Conservation (phyloP, 2,329 filamentous ascomycete species). For the Clonostachys solani region DNA sequence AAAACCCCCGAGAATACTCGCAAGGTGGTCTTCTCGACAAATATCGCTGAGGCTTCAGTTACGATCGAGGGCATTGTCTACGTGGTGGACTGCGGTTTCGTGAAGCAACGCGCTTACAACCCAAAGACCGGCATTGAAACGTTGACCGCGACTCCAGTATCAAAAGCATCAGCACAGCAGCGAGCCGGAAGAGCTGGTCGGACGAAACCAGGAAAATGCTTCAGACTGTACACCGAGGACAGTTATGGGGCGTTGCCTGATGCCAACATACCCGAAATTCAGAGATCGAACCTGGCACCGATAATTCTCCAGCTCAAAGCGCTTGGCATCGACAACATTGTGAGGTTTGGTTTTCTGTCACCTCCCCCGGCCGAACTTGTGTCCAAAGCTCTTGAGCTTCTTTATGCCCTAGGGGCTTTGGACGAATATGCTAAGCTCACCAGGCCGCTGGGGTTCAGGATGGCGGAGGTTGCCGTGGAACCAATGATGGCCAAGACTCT, state of each 20-base stretch:
- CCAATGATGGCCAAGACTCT: conserved; percentile 94
- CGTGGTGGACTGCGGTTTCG: conserved; percentile 86
- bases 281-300: conserved; percentile 85
- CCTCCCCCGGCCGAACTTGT: conserved; percentile 82
- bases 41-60: conserved; percentile 94
- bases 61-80: conserved; percentile 91
- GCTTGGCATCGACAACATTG: conserved; percentile 89
- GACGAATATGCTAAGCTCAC: conserved; percentile 91
- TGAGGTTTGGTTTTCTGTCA: conserved; percentile 85
- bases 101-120: conserved; percentile 84
- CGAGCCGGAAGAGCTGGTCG: conserved; percentile 86
- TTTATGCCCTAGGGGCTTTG: conserved; percentile 81
- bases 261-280: conserved; percentile 82
- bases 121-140: conserved; percentile 83
- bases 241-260: conserved; percentile 62
- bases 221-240: conserved; percentile 81
- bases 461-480: conserved; percentile 90
- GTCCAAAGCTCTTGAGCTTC: conserved; percentile 78
- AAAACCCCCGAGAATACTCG: conserved; percentile 74
- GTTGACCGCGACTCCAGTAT: conserved; percentile 75
- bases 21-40: conserved; percentile 91
- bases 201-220: conserved; percentile 89
- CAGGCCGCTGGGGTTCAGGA: conserved; percentile 77
- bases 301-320: conserved; percentile 90
- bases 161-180: conserved; percentile 90